A percentile compares a stretch with the other conserved stretches of the same genome.
phyloP scores from a whole-genome alignment of 2,329 filamentous ascomycete genomes.

The Pseudogymnoascus sp. region DNA sequence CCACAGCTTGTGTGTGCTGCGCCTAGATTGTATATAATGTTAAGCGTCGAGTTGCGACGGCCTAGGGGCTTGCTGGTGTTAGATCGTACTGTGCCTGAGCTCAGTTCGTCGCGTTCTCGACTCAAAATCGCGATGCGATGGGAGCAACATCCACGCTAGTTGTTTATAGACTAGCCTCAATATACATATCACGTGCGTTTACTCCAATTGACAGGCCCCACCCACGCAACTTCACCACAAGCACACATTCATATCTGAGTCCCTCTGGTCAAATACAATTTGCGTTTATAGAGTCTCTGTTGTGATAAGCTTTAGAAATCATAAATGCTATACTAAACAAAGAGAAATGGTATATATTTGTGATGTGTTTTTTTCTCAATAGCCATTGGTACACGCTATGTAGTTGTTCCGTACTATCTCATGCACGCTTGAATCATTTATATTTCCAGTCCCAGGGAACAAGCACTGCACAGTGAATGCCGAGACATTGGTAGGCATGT shows the following conservation, averaged over 20 bases:
- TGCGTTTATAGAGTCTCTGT: neutral
- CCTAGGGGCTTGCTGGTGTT: neutral
- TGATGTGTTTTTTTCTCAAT: neutral
- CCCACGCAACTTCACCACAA: neutral
- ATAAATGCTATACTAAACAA: neutral
- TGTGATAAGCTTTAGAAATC: neutral
- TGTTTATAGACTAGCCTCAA: neutral
- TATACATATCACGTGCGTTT: neutral
- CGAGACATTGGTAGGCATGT: neutral
- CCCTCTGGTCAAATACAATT: neutral
- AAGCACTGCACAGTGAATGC: neutral
- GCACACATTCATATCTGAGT: neutral
- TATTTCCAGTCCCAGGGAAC: neutral
- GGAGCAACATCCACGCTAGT: neutral
- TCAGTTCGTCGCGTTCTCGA: conserved; percentile 6
- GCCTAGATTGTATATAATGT: neutral
- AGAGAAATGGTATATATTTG: neutral
- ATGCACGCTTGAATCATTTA: neutral
- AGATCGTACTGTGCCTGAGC: neutral
- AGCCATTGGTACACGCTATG: neutral
- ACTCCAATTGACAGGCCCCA: neutral
- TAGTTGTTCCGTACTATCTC: neutral
- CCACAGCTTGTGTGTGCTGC: neutral
- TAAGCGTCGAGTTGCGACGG: neutral
- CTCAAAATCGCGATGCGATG: conserved; percentile 9